These are phyloP conservation scores for Tetrapisispora taiwanensis DNA, from an alignment of 805 yeast species.

Conservation along the genomic window DNA sequence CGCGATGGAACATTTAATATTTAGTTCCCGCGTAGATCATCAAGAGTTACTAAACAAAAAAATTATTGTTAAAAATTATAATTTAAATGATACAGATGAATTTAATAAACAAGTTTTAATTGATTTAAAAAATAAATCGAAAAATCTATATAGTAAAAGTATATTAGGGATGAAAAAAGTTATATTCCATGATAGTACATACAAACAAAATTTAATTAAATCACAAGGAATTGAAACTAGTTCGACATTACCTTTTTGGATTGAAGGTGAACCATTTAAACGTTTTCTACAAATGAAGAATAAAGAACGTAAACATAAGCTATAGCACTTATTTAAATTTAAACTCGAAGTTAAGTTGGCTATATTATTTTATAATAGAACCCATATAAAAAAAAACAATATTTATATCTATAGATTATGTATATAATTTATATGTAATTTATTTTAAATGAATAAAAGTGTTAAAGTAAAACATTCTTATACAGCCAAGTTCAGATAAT, in stretches of 20 bases:
- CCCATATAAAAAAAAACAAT: too few relatives aligned
- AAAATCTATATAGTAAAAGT: constrained; percentile 30
- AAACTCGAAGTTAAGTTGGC: too few relatives aligned
- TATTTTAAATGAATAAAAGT: too few relatives aligned
- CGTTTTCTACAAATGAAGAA: constrained; percentile 14
- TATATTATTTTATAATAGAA: too few relatives aligned
- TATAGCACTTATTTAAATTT: constrained; percentile 3
- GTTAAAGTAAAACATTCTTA: too few relatives aligned
- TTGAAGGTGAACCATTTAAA: constrained; percentile 17
- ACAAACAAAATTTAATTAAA: constrained; percentile 4
- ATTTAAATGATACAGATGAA: constrained; percentile 33
- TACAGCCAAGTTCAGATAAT: too few relatives aligned
- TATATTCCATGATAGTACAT: constrained; percentile 9
- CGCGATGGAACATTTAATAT: constrained; percentile 63
- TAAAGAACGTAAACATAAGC: constrained; percentile 11
- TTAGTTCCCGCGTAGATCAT: constrained; percentile 54
- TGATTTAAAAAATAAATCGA: constrained; percentile 30
- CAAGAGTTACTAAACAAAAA: constrained; percentile 45
- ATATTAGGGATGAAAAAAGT: constrained; percentile 35
- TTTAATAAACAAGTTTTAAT: constrained; percentile 37
- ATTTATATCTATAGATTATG: too few relatives aligned
- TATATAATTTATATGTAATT: too few relatives aligned
- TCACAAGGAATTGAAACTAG: constrained; percentile 16
- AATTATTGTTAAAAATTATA: constrained; percentile 48
- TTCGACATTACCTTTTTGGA: constrained; percentile 22